Evolutionary conservation across 148 eudicot genomes (phyloP).

Genomic region (Nepenthes mirabilis): DNA sequence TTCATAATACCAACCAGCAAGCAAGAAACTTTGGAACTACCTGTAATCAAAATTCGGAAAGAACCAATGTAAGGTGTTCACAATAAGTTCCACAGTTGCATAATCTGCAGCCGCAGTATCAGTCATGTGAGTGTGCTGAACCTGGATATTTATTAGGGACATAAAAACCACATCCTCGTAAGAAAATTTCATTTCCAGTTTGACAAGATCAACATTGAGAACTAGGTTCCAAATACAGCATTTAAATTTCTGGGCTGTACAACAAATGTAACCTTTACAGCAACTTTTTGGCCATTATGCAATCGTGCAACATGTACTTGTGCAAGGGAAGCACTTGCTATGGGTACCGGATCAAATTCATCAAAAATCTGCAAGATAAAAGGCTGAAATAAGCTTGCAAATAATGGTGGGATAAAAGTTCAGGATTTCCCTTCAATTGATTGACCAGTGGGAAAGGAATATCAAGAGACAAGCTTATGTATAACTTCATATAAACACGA

Average conservation of each 20-base stretch:
- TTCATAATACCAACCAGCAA: not conserved
- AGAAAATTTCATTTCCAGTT: not conserved
- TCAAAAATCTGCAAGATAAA: constrained; percentile 53
- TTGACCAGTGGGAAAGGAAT: too few relatives aligned
- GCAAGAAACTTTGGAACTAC: constrained; percentile 15
- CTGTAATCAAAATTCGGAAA: constrained; percentile 95
- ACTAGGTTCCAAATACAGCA: constrained; percentile 1
- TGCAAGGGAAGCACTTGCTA: constrained; percentile 99
- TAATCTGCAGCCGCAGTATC: constrained; percentile 98
- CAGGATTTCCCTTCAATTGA: too few relatives aligned
- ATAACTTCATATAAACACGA: too few relatives aligned
- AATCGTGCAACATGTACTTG: constrained; percentile 87
- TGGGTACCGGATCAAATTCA: constrained; percentile 86
- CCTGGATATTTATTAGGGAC: constrained; percentile 30
- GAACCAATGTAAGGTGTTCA: constrained; percentile 63
- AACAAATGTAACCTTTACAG: constrained; percentile 70
- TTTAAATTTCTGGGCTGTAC: not conserved
- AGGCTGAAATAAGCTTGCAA: constrained; percentile 8
- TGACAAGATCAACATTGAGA: constrained; percentile 3
- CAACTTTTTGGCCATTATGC: constrained; percentile 81
- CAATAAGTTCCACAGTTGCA: constrained; percentile 87
- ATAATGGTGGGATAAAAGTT: not conserved
- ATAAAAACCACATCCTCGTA: constrained; percentile 4
- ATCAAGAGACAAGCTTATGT: too few relatives aligned
- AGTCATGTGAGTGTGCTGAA: constrained; percentile 97